These are phyloP conservation scores for Raphanus hybrid DNA, from an alignment of 441 rosid species.

Conservation along the genomic window DNA sequence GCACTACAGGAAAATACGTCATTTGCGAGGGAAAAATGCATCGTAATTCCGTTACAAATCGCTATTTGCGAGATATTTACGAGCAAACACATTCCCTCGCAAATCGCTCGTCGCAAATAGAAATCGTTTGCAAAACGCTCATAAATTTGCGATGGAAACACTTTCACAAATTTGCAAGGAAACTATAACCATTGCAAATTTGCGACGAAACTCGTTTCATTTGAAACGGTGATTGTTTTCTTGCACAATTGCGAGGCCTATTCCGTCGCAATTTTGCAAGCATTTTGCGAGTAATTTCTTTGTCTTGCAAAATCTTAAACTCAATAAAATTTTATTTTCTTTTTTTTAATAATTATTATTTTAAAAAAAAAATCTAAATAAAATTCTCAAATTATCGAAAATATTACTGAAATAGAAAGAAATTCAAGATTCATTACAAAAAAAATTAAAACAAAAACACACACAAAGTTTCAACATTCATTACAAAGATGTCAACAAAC, in stretches of 20 bases:
- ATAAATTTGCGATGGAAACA: not conserved
- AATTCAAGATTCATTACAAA: not conserved
- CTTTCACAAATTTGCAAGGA: not conserved
- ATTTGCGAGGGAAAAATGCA: not conserved
- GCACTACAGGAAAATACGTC: not conserved
- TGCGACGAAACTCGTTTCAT: not conserved
- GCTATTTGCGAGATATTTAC: too few species aligned
- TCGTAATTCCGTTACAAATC: not conserved
- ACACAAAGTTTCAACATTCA: not conserved
- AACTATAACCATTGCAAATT: not conserved
- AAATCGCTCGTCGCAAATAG: not conserved
- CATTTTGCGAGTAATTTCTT: too few species aligned
- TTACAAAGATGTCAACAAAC: not conserved
- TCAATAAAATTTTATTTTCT: too few species aligned
- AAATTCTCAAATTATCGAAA: not conserved
- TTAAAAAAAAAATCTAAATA: not conserved
- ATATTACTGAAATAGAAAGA: not conserved
- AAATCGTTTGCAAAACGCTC: not conserved
- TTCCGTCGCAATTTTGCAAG: not conserved
- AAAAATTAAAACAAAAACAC: not conserved
- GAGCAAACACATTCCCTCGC: not conserved
- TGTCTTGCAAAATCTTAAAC: not conserved
- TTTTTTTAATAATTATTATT: too few species aligned
- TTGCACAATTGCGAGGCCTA: not conserved
- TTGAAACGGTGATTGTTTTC: not conserved